Evolutionary conservation across 2,329 filamentous ascomycete genomes (phyloP), one percentile per base, ranked within the genome.

Genomic region (Botryotinia narcissicola): DNA sequence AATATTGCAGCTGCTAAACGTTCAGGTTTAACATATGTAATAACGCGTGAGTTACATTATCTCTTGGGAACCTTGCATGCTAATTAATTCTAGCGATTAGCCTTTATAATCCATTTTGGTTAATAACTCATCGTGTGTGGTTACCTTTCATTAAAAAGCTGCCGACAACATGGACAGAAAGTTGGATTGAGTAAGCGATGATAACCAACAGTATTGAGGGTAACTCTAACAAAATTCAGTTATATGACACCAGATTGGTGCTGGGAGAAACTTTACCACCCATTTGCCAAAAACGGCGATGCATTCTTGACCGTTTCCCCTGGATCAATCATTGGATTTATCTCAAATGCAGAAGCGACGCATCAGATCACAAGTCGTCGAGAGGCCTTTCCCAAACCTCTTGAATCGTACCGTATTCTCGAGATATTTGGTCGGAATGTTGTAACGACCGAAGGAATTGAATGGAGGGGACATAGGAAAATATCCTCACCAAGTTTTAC

Each of bases 381-480:
- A 61, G 91, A 92, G 77, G 87, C 90, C 74, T 95, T 95, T 78
- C 91, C 90, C 62, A 93, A 93, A 82, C 88, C 89, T 12, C 86
- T 88, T 22, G 82, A 87, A 73, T 82, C 87, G 71, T 93, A 93
- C 78, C 81, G 81, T 29, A 83, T 88, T 22, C 83, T 93, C 44
- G 86, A 89, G 64, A 83, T 92, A 35, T 95, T 91, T 80, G 92
- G 93, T 51, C 86, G 89, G 73, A 95, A 93, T 79, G 86, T 95
- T 2, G 82, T 95, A 35, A 89, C 89, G 0, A 89, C 90, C 3
- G 92, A 95, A 81, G 92, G 92, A 1, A 80, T 84, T 1, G 82
- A 87, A 42, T 95, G 92, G 93, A 89, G 90, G 46, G 86, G 88
- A 82, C 92, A 95, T 80, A 88, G 92, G 75, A 93, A 92, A 82